Evolutionary conservation across 495 filamentous ascomycete species (phyloP).

Genomic region (Daldinia grandis): DNA sequence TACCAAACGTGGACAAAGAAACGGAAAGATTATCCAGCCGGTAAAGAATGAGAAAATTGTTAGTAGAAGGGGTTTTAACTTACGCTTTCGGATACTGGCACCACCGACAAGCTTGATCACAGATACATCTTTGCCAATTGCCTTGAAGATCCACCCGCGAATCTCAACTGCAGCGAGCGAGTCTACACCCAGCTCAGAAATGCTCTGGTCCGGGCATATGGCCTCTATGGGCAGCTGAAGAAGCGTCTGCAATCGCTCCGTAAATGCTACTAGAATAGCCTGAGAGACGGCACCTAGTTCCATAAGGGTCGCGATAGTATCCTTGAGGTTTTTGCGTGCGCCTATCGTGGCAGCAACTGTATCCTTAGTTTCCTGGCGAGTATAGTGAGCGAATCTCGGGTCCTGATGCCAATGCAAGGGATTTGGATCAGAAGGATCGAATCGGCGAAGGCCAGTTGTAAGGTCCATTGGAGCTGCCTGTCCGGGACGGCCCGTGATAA

Average conservation of each 20-base stretch:
- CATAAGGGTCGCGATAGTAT: slow-evolving; percentile 32
- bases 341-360: not conserved
- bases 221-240: slow-evolving; percentile 44
- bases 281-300: slow-evolving; percentile 28
- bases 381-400: slow-evolving; percentile 52
- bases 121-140: slow-evolving; percentile 52
- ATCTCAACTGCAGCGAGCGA: slow-evolving; percentile 71
- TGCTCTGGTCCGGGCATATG: slow-evolving; percentile 38
- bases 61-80: slow-evolving; percentile 18
- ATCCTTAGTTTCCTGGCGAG: slow-evolving; percentile 13
- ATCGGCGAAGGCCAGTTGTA: slow-evolving; percentile 53
- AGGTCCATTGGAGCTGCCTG: slow-evolving; percentile 43
- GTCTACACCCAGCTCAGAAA: slow-evolving; percentile 65
- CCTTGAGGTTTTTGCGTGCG: slow-evolving; percentile 31
- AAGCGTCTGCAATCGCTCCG: slow-evolving; percentile 40
- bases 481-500: slow-evolving; percentile 51
- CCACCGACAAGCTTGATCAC: slow-evolving; percentile 55
- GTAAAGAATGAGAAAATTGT: not conserved
- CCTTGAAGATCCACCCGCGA: slow-evolving; percentile 66
- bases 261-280: slow-evolving; percentile 41
- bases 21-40: not conserved
- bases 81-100: slow-evolving; percentile 41
- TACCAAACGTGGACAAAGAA: not conserved
- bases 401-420: slow-evolving; percentile 53
- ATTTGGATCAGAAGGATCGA: slow-evolving; percentile 33